These are phyloP conservation scores for Ascochyta clinopodiicola DNA, from an alignment of 2,329 filamentous ascomycete species.

Conservation along the genomic window DNA sequence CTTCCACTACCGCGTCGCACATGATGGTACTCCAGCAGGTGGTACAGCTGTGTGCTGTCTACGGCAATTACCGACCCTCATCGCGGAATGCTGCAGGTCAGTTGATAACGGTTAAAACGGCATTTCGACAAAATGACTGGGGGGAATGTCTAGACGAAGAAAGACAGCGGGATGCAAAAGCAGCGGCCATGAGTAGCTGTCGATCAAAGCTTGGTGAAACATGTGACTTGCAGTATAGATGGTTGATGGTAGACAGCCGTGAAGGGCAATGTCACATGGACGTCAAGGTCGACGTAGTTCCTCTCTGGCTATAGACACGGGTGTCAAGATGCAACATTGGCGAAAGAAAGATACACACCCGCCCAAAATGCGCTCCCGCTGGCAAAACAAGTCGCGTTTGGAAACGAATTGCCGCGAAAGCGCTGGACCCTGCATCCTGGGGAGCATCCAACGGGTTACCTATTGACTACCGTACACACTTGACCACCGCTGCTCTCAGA, in stretches of 20 bases:
- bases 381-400: constrained; percentile 6
- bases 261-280: background rate
- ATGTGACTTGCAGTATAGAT: background rate
- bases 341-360: background rate
- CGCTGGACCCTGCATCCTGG: constrained; percentile 1
- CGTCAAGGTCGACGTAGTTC: background rate
- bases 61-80: background rate
- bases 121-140: background rate
- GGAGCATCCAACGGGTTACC: background rate
- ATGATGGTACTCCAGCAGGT: constrained; percentile 5
- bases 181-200: background rate
- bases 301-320: no score
- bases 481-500: background rate
- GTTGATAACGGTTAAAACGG: background rate
- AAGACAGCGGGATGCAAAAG: background rate
- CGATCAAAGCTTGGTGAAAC: constrained; percentile 17
- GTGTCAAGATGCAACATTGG: background rate
- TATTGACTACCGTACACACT: background rate
- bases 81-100: background rate
- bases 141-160: background rate
- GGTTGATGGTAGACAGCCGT: background rate
- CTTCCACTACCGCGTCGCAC: background rate
- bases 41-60: background rate
- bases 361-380: background rate
- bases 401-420: constrained; percentile 3